Evolutionary conservation across 139 green algal species (phyloP), one percentile per base, ranked within the genome.

Genomic region (Klebsormidium nitens): DNA sequence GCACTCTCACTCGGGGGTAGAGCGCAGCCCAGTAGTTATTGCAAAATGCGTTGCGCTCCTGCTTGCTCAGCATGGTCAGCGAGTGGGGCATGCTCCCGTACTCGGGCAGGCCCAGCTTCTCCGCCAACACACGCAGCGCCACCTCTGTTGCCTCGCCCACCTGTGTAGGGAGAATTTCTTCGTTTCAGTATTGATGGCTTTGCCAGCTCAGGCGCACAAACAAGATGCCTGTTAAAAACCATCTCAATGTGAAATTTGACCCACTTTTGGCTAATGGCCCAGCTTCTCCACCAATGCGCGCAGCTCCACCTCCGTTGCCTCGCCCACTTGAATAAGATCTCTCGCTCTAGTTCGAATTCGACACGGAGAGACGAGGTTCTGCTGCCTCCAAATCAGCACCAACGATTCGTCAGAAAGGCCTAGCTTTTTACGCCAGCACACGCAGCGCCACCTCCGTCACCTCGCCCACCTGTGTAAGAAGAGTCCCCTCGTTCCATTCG

Each of bases 281-380:
- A 96, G 78, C 80, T 96, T 96, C 75, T 97, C 91, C 0, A 81
- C 77, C 36, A 97, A 83, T 42, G 97, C 88, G 3, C 88, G 71
- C 56, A 77, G 46, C 14, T 61, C 69, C 23, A 81, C 61, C 40
- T 85, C 79, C 1, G 79, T 85, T n/a, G 63, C 14, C 72, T 85
- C 79, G 0, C n/a, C n/a, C n/a, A n/a, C n/a, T n/a, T n/a, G n/a
- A n/a, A n/a, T n/a, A n/a, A n/a, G n/a, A n/a, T n/a, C n/a, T n/a
- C n/a, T n/a, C n/a, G n/a, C n/a, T n/a, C n/a, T n/a, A n/a, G n/a
- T n/a, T n/a, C n/a, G n/a, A n/a, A n/a, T n/a, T n/a, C n/a, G n/a
- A n/a, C n/a, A n/a, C n/a, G n/a, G n/a, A n/a, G n/a, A n/a, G n/a
- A n/a, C n/a, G n/a, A n/a, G n/a, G n/a, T n/a, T n/a, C n/a, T n/a